These are phyloP conservation scores for Dactylellina drechsleri DNA, from an alignment of 2,329 filamentous ascomycete genomes.

Conservation along the genomic window DNA sequence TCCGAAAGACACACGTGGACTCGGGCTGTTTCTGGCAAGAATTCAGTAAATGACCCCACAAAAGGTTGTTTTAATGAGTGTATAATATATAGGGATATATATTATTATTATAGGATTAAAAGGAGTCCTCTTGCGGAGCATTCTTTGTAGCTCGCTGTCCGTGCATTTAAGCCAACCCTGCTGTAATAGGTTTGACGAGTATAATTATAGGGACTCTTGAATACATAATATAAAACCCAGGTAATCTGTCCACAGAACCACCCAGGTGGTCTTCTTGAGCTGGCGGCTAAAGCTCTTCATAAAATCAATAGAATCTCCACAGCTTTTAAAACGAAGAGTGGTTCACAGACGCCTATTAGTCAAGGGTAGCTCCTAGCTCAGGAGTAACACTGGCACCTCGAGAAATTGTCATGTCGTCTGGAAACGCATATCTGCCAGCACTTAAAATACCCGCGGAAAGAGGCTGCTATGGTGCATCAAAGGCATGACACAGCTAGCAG, in stretches of 20 bases:
- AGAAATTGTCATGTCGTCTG: slow-evolving; percentile 16
- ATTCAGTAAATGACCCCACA: background rate
- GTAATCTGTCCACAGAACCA: background rate
- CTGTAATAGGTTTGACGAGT: background rate
- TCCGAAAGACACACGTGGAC: slow-evolving; percentile 23
- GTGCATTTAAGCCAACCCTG: no score
- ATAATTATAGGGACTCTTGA: background rate
- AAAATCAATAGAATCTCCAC: background rate
- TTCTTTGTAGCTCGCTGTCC: no score
- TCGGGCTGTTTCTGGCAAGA: slow-evolving; percentile 17
- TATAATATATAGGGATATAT: no score
- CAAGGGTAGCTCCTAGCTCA: slow-evolving; percentile 39
- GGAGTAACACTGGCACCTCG: slow-evolving; percentile 25
- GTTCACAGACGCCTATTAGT: slow-evolving; percentile 30
- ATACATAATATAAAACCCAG: background rate
- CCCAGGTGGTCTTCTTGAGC: no score
- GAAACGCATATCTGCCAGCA: slow-evolving; percentile 23
- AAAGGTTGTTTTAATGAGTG: no score
- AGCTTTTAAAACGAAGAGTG: slow-evolving; percentile 6
- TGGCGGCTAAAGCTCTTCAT: background rate
- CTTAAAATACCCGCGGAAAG: slow-evolving; percentile 1
- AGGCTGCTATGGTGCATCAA: background rate
- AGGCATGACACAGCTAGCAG: slow-evolving; percentile 18
- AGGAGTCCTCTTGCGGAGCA: no score
- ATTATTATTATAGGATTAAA: no score